Conservation (phyloP, 2,329 filamentous ascomycete genomes). For the Bipolaris zeicola region DNA sequence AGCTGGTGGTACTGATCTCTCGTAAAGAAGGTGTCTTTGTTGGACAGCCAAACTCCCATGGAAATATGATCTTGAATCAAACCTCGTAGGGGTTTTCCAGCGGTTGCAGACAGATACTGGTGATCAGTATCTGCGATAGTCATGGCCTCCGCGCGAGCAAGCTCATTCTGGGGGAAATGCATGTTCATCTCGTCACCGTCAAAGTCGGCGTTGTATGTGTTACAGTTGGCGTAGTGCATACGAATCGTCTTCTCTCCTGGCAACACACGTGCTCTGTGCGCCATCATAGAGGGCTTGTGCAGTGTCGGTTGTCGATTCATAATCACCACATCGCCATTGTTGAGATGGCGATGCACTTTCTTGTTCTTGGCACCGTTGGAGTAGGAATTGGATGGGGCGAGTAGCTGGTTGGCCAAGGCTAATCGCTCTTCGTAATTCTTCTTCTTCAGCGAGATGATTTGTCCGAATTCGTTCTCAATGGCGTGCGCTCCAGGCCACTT, state of each 20-base stretch:
- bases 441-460: conserved; percentile 83
- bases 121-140: conserved; percentile 96
- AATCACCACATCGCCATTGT: conserved; percentile 93
- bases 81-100: conserved; percentile 90
- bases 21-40: conserved; percentile 87
- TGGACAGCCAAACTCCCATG: conserved; percentile 88
- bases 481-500: conserved; percentile 94
- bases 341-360: conserved; percentile 94
- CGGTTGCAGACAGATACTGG: conserved; percentile 92
- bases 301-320: conserved; percentile 99
- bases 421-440: conserved; percentile 88
- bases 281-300: conserved; percentile 99
- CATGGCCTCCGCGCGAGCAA: conserved; percentile 89
- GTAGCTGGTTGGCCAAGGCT: conserved; percentile 88
- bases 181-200: conserved; percentile 99
- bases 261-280: conserved; percentile 87
- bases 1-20: conserved; percentile 89
- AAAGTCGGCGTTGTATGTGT: conserved; percentile 99
- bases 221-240: conserved; percentile 99
- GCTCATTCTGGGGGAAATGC: conserved; percentile 98
- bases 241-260: conserved; percentile 96
- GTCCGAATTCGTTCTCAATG: conserved; percentile 94
- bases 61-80: conserved; percentile 98
- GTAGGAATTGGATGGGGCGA: conserved; percentile 79
- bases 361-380: conserved; percentile 82